A percentile compares a stretch with the other conserved stretches of the same genome.
phyloP scores from a whole-genome alignment of 2,329 filamentous ascomycete genomes.

The Aspergillus texensis region DNA sequence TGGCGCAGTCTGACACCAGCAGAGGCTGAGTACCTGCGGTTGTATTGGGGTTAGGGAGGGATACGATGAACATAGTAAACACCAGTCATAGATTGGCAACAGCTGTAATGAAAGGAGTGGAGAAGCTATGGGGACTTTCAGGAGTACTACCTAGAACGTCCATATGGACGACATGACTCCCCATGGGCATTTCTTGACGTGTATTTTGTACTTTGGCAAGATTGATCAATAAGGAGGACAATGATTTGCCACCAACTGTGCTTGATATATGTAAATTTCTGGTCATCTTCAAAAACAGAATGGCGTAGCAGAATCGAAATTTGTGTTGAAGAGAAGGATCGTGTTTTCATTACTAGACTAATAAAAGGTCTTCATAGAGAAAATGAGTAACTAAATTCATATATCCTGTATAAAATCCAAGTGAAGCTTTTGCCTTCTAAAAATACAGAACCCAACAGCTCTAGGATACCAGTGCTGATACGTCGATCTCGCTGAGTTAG shows the following conservation, averaged over 20 bases:
- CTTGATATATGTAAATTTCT: neutral
- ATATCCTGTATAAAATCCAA: neutral
- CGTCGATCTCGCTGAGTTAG: neutral
- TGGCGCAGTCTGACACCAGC: neutral
- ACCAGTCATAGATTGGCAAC: neutral
- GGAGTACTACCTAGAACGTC: neutral
- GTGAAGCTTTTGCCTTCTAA: neutral
- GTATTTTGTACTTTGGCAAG: neutral
- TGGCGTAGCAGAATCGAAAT: no score
- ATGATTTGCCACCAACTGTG: neutral
- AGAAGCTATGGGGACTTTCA: neutral
- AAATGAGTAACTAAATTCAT: no score
- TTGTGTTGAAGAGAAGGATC: neutral
- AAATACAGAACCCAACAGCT: neutral
- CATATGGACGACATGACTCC: neutral
- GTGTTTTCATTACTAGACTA: neutral
- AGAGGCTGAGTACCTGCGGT: neutral
- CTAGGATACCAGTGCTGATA: neutral
- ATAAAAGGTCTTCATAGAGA: no score
- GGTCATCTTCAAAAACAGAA: no score
- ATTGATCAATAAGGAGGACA: neutral
- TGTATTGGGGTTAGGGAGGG: neutral
- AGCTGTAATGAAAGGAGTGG: neutral
- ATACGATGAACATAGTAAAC: neutral
- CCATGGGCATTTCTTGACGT: neutral